Evolutionary conservation across 345 rosid species (phyloP).

Genomic region (Melaleuca quinquenervia): DNA sequence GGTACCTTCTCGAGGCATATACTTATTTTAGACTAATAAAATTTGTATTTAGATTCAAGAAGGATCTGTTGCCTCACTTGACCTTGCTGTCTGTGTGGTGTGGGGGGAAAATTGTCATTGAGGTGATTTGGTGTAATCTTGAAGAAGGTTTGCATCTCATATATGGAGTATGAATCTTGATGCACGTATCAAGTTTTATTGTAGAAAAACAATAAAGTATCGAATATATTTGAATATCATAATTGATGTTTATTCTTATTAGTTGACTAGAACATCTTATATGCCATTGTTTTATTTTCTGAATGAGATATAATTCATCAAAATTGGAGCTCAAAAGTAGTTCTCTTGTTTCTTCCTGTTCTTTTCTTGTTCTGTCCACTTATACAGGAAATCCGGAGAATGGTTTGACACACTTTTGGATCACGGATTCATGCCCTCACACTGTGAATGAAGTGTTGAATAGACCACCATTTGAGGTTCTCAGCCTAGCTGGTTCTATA

Average conservation of each 20-base stretch:
- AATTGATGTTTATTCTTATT: background rate
- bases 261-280: background rate
- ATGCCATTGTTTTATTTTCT: background rate
- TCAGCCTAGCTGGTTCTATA: slow-evolving; percentile 82
- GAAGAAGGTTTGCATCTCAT: background rate
- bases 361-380: background rate
- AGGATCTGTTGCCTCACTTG: background rate
- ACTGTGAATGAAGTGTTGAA: slow-evolving; percentile 69
- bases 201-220: background rate
- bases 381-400: slow-evolving; percentile 53
- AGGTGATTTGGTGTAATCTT: background rate
- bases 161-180: background rate
- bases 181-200: background rate
- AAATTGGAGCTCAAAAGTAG: background rate
- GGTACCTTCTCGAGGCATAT: background rate
- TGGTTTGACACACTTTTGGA: slow-evolving; percentile 86
- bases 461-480: slow-evolving; percentile 73
- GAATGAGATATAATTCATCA: background rate
- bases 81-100: background rate
- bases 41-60: background rate
- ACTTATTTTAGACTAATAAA: background rate
- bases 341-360: background rate
- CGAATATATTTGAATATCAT: background rate
- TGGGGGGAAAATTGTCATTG: background rate
- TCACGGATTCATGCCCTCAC: slow-evolving; percentile 81